Conservation (phyloP, 2,329 filamentous ascomycete species). For the Alternaria viburni region DNA sequence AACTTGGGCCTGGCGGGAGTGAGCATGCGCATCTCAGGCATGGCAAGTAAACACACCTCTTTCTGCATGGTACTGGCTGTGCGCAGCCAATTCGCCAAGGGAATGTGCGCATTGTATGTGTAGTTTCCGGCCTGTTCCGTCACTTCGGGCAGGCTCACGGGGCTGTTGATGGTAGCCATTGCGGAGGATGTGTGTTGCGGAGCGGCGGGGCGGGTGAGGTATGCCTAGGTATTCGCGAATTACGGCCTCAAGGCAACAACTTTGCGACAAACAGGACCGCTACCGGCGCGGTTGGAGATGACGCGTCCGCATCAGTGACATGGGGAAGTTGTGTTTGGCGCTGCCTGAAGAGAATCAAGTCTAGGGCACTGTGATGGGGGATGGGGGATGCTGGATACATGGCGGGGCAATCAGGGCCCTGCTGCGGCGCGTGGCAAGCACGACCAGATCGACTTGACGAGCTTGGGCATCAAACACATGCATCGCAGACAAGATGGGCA, state of each 20-base stretch:
- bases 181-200: conserved; percentile 7
- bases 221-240: background rate
- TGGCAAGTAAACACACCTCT: conserved; percentile 56
- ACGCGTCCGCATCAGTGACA: conserved; percentile 39
- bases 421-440: conserved; percentile 5
- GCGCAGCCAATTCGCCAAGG: conserved; percentile 80
- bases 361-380: conserved; percentile 32
- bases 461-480: conserved; percentile 21
- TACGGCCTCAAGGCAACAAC: conserved; percentile 5
- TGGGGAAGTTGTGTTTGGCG: conserved; percentile 15
- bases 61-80: conserved; percentile 80
- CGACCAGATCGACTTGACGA: background rate
- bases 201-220: conserved; percentile 8
- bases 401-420: conserved; percentile 33
- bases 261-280: conserved; percentile 12
- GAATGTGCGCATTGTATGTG: conserved; percentile 77
- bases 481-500: background rate
- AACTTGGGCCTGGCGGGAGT: conserved; percentile 63
- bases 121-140: conserved; percentile 77
- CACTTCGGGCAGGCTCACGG: conserved; percentile 79
- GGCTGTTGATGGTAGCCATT: conserved; percentile 51
- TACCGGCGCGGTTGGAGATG: conserved; percentile 28
- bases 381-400: conserved; percentile 25
- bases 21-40: background rate
- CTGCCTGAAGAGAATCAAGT: conserved; percentile 19